phyloP scores from a whole-genome alignment of 2,329 filamentous ascomycete genomes.

The Fusarium foetens region DNA sequence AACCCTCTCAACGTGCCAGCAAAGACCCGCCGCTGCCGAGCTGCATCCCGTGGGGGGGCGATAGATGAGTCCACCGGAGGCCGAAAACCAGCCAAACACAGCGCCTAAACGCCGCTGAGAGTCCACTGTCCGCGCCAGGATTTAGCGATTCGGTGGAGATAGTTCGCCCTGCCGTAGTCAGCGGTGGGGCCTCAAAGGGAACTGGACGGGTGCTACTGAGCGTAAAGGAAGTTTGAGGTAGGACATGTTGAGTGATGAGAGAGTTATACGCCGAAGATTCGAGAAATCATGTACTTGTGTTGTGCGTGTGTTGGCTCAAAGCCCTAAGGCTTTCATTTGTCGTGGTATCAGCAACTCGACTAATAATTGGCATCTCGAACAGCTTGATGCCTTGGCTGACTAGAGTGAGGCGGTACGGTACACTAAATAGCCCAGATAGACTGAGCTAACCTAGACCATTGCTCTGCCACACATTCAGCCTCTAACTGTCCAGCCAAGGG shows the following conservation, averaged over 20 bases:
- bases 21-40: conserved; percentile 26
- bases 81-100: conserved; percentile 20
- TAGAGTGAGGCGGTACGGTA: conserved; percentile 37
- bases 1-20: conserved; percentile 6
- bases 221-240: not conserved
- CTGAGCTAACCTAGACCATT: conserved; percentile 14
- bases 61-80: conserved; percentile 19
- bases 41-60: conserved; percentile 30
- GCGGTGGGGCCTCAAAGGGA: conserved; percentile 28
- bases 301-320: not conserved
- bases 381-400: not conserved
- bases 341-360: conserved; percentile 10
- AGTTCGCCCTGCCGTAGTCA: conserved; percentile 40
- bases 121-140: conserved; percentile 22
- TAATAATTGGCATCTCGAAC: not conserved
- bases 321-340: not conserved
- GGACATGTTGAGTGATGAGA: not conserved
- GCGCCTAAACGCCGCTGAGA: conserved; percentile 10
- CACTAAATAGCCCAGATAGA: not conserved
- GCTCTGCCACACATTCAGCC: conserved; percentile 22
- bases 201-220: not conserved
- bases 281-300: not conserved
- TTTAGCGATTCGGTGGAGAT: conserved; percentile 37
- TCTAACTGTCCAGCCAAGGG: not conserved
- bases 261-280: not conserved